These are phyloP conservation scores for Thraustochytrium sp. DNA, from an alignment of 352 stramenopile genomes.

Conservation along the genomic window DNA sequence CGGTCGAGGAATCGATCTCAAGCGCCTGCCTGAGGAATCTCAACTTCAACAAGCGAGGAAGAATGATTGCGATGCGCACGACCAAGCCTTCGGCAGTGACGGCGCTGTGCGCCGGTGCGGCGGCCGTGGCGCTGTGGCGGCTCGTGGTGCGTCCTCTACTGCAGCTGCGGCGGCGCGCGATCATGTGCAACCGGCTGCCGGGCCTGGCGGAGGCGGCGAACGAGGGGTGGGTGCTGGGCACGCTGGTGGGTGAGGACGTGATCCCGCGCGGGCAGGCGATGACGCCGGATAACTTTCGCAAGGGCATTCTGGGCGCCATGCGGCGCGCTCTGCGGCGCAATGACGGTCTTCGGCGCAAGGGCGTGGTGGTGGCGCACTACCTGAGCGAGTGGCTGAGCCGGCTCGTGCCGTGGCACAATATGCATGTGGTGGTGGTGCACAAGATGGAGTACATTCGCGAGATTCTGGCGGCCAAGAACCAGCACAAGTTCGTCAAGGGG, in stretches of 20 bases:
- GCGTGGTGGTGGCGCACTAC: background rate
- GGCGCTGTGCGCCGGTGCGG: too few species aligned
- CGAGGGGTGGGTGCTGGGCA: background rate
- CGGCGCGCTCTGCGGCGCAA: background rate
- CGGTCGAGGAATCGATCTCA: too few species aligned
- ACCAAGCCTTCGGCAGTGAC: too few species aligned
- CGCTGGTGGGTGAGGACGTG: background rate
- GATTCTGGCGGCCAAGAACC: conserved; percentile 23
- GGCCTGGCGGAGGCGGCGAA: background rate
- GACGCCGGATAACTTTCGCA: background rate
- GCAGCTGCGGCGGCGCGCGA: background rate
- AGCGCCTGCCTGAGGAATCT: too few species aligned
- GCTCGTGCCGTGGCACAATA: background rate
- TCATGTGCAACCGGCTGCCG: background rate
- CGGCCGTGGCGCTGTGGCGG: background rate
- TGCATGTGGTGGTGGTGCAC: background rate
- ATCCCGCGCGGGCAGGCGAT: background rate
- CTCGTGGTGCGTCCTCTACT: background rate
- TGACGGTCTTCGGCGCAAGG: background rate
- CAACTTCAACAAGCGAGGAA: too few species aligned
- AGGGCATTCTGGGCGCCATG: background rate
- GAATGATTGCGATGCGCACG: too few species aligned
- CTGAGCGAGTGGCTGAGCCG: background rate
- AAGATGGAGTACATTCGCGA: background rate
- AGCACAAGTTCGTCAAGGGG: background rate